Evolutionary conservation across 1,139 yeast genomes (phyloP), one percentile per base, ranked within the genome.

Genomic region (Entelexis sorbosivorans): DNA sequence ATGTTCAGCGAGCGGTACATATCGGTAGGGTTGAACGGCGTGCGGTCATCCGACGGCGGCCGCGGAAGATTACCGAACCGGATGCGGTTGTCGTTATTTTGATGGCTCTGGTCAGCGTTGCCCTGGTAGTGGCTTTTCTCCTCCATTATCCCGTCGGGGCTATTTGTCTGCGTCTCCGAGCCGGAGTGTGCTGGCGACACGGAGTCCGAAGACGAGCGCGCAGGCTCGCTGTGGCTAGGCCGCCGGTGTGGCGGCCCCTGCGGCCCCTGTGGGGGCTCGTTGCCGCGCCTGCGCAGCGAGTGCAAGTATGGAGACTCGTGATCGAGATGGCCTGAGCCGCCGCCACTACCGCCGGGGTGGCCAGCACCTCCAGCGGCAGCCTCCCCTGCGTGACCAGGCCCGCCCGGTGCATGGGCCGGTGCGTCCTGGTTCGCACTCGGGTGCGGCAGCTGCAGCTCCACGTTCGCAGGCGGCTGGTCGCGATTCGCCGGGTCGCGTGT

Each of bases 1-100:
- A 86, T 79, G 48, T 86, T 81, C 58, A 87, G 82, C 1, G 95
- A 86, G 68, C 82, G 74, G 63, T 73, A 82, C 81, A 88, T 82
- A 62, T 88, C 96, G 48, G 83, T 78, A 1, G 96, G 96, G 31
- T 57, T 48, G 34, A 48, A 36, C 9, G 46, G 32, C 13, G 38
- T 44, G 24, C 47, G 33, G 9, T 40, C 47, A 11, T 56, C 58
- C 7, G 58, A 58, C 6, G 29, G 26, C 0, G 79, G 79, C 42
- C 67, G 66, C 0, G 80, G 81, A 33, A 75, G 63, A 36, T 59
- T 65, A 6, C 70, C 64, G 62, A 65, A 60, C 63, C 72, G 55
- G 70, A 72, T 51, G 20, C 53, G 47, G 28, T 42, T 48, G 31
- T 34, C 39, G 16, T 43, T 44, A n/a, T 48, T 44, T 13, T 14